These are phyloP conservation scores for Xanthoconium separans DNA, from an alignment of 1,284 basidiomycete genomes.

Conservation along the genomic window DNA sequence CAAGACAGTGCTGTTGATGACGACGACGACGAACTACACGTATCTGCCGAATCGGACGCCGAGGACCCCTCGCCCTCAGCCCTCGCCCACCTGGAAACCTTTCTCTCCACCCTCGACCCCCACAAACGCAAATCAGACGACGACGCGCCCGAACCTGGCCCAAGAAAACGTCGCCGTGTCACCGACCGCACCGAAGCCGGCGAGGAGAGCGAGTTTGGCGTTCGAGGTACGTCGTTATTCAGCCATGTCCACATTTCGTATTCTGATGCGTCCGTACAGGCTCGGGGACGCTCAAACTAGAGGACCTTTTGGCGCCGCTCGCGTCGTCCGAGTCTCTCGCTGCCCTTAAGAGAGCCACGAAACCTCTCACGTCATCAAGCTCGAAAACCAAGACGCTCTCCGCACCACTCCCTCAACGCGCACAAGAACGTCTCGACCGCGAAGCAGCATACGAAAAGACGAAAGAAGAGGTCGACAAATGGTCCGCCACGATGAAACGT, in stretches of 20 bases:
- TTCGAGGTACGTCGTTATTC: constrained; percentile 40
- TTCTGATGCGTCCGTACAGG: constrained; percentile 35
- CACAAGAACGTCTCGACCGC: constrained; percentile 89
- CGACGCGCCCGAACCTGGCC: constrained; percentile 20
- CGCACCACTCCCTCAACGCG: constrained; percentile 84
- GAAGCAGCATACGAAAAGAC: constrained; percentile 94
- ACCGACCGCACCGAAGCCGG: constrained; percentile 76
- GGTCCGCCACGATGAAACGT: constrained; percentile 88
- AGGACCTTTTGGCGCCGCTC: constrained; percentile 75
- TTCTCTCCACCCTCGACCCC: constrained; percentile 69
- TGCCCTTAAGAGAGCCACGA: constrained; percentile 69
- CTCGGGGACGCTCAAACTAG: constrained; percentile 55
- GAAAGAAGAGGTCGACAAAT: constrained; percentile 90
- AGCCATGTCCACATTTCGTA: constrained; percentile 1
- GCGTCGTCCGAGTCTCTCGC: constrained; percentile 55
- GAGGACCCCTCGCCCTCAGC: constrained; percentile 60
- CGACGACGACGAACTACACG: constrained; percentile 40
- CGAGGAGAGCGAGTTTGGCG: constrained; percentile 71
- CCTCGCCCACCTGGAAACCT: constrained; percentile 64
- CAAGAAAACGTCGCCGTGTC: constrained; percentile 61
- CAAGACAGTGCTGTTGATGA: constrained; percentile 17
- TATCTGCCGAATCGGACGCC: constrained; percentile 52
- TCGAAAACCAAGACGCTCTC: constrained; percentile 58
- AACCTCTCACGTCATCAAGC: constrained; percentile 45
- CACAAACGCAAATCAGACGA: constrained; percentile 71